phyloP scores from a whole-genome alignment of 192 early-diverging fungal genomes.

The Linnemannia zychae region DNA sequence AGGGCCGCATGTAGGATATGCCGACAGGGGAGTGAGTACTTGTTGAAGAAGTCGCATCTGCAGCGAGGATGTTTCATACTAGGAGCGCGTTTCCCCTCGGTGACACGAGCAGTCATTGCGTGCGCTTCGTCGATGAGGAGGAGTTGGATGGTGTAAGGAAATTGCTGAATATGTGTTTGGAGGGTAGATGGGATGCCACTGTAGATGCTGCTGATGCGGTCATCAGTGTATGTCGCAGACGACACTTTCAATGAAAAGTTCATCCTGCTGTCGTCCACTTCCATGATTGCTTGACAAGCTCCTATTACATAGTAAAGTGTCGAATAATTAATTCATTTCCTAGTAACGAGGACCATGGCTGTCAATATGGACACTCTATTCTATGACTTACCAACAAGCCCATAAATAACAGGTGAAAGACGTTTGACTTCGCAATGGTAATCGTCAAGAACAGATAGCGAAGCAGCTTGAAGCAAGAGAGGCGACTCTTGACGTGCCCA shows the following conservation, averaged over 20 bases:
- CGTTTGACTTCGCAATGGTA: slow-evolving; percentile 8
- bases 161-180: not conserved
- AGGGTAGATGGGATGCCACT: not conserved
- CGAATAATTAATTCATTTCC: no score
- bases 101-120: not conserved
- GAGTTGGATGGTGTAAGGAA: not conserved
- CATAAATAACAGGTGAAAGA: not conserved
- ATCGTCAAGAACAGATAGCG: slow-evolving; percentile 14
- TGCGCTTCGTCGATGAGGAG: not conserved
- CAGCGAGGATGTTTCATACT: not conserved
- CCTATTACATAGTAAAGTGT: not conserved
- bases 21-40: not conserved
- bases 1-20: not conserved
- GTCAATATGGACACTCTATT: not conserved
- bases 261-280: not conserved
- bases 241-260: not conserved
- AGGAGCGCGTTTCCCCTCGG: not conserved
- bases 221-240: not conserved
- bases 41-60: not conserved
- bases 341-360: no score
- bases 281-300: not conserved
- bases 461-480: slow-evolving; percentile 28
- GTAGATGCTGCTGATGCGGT: not conserved
- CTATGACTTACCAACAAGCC: not conserved
- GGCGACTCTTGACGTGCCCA: slow-evolving; percentile 22